Evolutionary conservation across 164 flowering plant genomes (phyloP), one percentile per base, ranked within the genome.

Genomic region (Vitis cinerea): DNA sequence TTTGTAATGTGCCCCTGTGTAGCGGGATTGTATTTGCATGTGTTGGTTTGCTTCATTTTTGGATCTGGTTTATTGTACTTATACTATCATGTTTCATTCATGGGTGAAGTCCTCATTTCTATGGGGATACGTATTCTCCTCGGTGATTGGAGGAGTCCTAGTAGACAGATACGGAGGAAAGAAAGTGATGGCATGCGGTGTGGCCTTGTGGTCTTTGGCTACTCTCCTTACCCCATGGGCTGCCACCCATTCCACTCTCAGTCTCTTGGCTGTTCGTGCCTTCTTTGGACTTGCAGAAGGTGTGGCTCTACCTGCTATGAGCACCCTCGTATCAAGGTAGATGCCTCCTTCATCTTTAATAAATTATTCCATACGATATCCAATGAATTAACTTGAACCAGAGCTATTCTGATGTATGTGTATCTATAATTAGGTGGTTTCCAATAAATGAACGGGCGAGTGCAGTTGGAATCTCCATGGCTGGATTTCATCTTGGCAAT

Each of bases 281-380:
- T 85, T 90, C 80, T 94, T 94, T 67, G 98, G 98, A 2, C 84
- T 92, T 3, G 98, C 98, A 1, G 90, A 89, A 83, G 98, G 97
- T 4, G 97, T 94, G 2, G 97, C 98, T 56, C 65, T 94, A 30
- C 98, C 98, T 66, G 86, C 89, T 77, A 94, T 94, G 98, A 92
- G 72, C 83, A 89, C 85, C 74, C 87, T 92, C 62, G 59, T 85
- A 13, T 90, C 93, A 61, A 83, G 97, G 98, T 93, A 78, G 44
- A 72, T 54, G 15, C 49, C 53, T 17, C n/a, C 16, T 59, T 13
- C 57, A 11, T n/a, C 15, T 58, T n/a, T n/a, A 8, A n/a, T 8
- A 13, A 31, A 8, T 54, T 11, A 58, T 17, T 23, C 27, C 27
- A 23, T 23, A 23, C 0, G 27, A 23, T 23, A 23, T 23, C 27